Percentiles rank a stretch among this genome's conserved stretches.
Evolutionary conservation across 2,329 filamentous ascomycete genomes (phyloP).

Genomic region (Nectriaceae sp.): DNA sequence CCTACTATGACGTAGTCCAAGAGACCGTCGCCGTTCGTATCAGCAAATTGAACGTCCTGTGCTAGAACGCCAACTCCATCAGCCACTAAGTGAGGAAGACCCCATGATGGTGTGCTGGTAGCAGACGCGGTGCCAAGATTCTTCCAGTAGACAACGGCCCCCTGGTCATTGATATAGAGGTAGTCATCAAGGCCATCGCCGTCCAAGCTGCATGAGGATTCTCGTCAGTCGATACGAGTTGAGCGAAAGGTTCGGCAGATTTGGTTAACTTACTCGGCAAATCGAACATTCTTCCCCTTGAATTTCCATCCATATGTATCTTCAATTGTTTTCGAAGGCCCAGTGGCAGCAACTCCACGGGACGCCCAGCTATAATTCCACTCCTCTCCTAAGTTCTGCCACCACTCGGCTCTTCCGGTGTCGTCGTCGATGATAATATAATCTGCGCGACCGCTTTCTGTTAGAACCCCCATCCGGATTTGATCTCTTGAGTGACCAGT

Average conservation of each 20-base stretch:
- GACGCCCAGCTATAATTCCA: neutral
- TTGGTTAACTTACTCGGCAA: no score
- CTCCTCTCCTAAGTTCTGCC: neutral
- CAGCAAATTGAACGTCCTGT: conserved; percentile 1
- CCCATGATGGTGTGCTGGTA: neutral
- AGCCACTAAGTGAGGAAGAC: neutral
- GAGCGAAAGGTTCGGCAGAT: no score
- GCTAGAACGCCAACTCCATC: neutral
- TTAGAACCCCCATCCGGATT: neutral
- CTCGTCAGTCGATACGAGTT: neutral
- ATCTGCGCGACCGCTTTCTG: neutral
- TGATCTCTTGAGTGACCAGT: neutral
- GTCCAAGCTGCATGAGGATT: neutral
- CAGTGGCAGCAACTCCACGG: neutral
- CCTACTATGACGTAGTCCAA: neutral
- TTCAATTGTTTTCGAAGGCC: conserved; percentile 4
- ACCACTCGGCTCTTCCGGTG: neutral
- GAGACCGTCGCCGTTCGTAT: neutral
- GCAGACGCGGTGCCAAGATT: neutral
- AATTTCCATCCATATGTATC: conserved; percentile 3
- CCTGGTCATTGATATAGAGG: conserved; percentile 1
- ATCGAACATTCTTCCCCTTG: conserved; percentile 9
- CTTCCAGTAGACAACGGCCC: neutral
- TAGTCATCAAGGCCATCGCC: conserved; percentile 1
- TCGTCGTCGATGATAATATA: neutral